phyloP scores from a whole-genome alignment of 305 asterid species.

The Andrographis paniculata region DNA sequence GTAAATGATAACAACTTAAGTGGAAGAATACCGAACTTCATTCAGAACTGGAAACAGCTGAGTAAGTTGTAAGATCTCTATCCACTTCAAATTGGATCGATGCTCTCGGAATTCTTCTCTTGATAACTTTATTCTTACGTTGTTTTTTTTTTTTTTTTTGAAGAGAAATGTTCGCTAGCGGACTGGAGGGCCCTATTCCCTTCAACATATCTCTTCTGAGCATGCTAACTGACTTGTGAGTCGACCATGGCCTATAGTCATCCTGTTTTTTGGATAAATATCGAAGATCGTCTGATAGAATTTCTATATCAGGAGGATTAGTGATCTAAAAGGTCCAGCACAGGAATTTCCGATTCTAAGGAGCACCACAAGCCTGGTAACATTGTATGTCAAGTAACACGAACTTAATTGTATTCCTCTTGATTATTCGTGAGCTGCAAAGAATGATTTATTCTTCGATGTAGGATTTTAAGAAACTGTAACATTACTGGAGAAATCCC shows the following conservation, averaged over 20 bases:
- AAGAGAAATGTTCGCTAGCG: conserved; percentile 87
- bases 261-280: conserved; percentile 7
- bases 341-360: conserved; percentile 64
- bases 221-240: conserved; percentile 59
- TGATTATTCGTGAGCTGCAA: conserved; percentile 14
- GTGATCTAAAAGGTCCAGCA: conserved; percentile 61
- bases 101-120: not conserved
- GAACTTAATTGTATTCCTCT: conserved; percentile 6
- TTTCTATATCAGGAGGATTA: conserved; percentile 62
- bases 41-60: conserved; percentile 78
- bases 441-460: conserved; percentile 21
- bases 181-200: conserved; percentile 85
- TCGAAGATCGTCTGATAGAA: conserved; percentile 15
- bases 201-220: conserved; percentile 51
- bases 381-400: conserved; percentile 43
- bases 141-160: conserved; percentile 18
- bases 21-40: conserved; percentile 63
- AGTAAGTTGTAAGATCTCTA: conserved; percentile 50
- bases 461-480: conserved; percentile 80
- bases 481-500: conserved; percentile 78
- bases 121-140: conserved; percentile 15
- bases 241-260: conserved; percentile 6
- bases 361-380: conserved; percentile 40
- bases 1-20: conserved; percentile 66
- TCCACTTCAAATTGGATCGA: conserved; percentile 4